A percentile compares a stretch with the other conserved stretches of the same genome.
Evolutionary conservation across 176 grass and related monocot genomes (phyloP).

Genomic region (Cenchrus fungigraminus): DNA sequence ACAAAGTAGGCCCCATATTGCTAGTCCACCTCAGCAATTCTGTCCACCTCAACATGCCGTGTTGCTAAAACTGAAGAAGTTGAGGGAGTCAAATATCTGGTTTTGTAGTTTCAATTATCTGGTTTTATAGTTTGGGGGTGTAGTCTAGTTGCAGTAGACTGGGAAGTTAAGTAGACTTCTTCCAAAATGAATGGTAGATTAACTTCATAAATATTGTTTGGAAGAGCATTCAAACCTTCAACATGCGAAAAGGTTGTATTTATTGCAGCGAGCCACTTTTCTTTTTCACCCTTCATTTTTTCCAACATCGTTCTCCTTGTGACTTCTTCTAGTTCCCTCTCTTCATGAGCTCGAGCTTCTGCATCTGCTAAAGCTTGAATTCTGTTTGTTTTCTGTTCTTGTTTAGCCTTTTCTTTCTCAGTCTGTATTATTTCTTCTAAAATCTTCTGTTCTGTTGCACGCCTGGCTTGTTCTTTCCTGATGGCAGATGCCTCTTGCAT

Average conservation of each 20-base stretch:
- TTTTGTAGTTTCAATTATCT: no score
- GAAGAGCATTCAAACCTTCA: conserved; percentile 61
- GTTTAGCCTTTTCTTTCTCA: conserved; percentile 60
- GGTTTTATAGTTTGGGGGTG: no score
- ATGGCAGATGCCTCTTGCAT: conserved; percentile 82
- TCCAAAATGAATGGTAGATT: not conserved
- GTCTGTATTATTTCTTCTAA: conserved; percentile 59
- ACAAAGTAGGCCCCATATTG: no score
- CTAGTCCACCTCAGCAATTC: no score
- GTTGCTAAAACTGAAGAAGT: no score
- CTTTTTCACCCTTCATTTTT: conserved; percentile 65
- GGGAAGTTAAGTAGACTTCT: no score
- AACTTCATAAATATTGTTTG: conserved; percentile 13
- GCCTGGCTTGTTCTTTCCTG: conserved; percentile 71
- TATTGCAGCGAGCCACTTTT: conserved; percentile 93
- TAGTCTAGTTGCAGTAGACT: no score
- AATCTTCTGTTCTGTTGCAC: conserved; percentile 76
- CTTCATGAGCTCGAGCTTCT: conserved; percentile 48
- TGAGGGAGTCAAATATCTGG: no score
- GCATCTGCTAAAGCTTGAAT: conserved; percentile 60
- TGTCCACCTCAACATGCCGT: no score
- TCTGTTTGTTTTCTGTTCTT: conserved; percentile 47
- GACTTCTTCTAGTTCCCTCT: conserved; percentile 57
- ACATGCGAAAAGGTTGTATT: conserved; percentile 93
- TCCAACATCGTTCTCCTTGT: conserved; percentile 64